Evolutionary conservation across 192 early-diverging fungal species (phyloP).

Genomic region (Geranomyces michiganensis): DNA sequence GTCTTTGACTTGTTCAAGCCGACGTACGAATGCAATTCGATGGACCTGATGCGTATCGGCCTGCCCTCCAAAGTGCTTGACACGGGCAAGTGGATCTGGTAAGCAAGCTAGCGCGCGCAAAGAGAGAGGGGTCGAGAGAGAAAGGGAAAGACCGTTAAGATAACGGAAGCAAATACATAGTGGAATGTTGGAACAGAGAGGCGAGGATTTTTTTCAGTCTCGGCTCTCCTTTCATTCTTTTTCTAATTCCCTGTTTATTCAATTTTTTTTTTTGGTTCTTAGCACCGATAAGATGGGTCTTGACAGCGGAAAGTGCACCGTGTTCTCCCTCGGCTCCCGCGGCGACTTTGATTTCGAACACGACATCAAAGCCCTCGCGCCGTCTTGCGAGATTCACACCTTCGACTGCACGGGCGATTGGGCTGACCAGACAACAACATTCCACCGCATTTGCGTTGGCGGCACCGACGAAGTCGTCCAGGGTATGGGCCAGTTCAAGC

Average conservation of each 20-base stretch:
- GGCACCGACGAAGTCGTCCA: conserved; percentile 16
- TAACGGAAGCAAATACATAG: no score
- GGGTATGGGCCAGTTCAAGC: conserved; percentile 19
- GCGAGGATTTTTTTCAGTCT: no score
- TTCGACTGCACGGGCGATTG: conserved; percentile 36
- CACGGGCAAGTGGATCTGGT: conserved; percentile 29
- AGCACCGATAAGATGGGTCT: conserved; percentile 17
- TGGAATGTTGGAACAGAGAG: no score
- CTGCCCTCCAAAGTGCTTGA: conserved; percentile 16
- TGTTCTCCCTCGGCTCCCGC: conserved; percentile 24
- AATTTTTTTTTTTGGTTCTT: no score
- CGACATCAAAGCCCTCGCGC: conserved; percentile 16
- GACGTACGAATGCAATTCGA: conserved; percentile 25
- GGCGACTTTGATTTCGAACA: conserved; percentile 25
- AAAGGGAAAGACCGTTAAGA: no score
- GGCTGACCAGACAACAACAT: conserved; percentile 14
- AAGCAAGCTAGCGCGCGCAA: not conserved
- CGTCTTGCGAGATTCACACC: conserved; percentile 24
- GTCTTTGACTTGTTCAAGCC: conserved; percentile 30
- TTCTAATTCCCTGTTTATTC: no score
- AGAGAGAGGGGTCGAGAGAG: not conserved
- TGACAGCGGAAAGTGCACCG: conserved; percentile 10
- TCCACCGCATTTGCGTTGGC: conserved; percentile 27
- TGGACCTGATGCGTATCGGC: conserved; percentile 27
- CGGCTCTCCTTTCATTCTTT: no score